Evolutionary conservation across 23 red algal species (phyloP).

Genomic region (Cyanidium caldarium): DNA sequence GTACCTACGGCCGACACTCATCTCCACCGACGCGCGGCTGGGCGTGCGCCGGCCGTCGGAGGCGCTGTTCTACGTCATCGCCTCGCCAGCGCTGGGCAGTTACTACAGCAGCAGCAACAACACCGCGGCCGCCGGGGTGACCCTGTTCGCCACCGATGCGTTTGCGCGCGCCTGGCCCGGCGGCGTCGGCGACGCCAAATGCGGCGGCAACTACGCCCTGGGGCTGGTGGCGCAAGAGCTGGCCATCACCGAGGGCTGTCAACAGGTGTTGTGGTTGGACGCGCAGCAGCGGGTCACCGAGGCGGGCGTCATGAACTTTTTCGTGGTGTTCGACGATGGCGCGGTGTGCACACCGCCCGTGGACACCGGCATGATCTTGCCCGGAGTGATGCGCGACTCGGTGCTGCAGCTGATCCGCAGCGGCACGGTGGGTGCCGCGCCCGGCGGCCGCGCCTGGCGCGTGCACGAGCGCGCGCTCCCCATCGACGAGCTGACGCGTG

Average conservation of each 20-base stretch:
- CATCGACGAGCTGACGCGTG: background rate
- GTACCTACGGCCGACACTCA: constrained; percentile 4
- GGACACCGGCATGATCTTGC: background rate
- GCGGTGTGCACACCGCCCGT: constrained; percentile 1
- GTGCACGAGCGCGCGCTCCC: background rate
- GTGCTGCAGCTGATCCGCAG: background rate
- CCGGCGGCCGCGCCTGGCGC: background rate
- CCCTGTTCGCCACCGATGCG: background rate
- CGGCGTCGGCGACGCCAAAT: background rate
- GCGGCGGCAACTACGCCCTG: constrained; percentile 2
- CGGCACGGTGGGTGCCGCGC: background rate
- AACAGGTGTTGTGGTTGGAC: constrained; percentile 10
- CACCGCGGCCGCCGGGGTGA: too few species aligned
- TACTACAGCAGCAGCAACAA: background rate
- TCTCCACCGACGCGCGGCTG: constrained; percentile 7
- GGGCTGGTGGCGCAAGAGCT: constrained; percentile 3
- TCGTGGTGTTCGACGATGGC: background rate
- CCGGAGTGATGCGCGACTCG: background rate
- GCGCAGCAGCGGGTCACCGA: background rate
- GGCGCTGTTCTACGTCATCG: constrained; percentile 6
- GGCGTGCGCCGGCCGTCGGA: background rate
- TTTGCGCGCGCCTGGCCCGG: background rate
- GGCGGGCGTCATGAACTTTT: constrained; percentile 17
- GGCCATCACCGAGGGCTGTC: background rate
- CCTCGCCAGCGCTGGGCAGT: background rate